These are phyloP conservation scores for Lachnellula cervina DNA, from an alignment of 2,329 filamentous ascomycete species.

Conservation along the genomic window DNA sequence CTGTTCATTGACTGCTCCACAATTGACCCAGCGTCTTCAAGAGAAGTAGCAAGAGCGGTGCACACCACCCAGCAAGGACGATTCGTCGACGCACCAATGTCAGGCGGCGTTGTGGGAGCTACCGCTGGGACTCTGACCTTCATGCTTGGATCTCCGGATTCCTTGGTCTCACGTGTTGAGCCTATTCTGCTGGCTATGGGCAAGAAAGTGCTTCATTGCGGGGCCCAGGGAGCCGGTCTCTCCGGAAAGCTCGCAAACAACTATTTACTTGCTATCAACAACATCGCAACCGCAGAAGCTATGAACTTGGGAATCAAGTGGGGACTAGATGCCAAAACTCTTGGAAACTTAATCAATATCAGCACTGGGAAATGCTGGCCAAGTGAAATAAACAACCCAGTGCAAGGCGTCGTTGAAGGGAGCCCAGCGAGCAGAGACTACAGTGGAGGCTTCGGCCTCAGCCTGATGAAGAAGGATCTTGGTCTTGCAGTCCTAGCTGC, in stretches of 20 bases:
- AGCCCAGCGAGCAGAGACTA: slow-evolving; percentile 76
- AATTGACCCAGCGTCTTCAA: slow-evolving; percentile 85
- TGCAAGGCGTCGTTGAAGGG: slow-evolving; percentile 73
- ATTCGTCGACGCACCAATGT: slow-evolving; percentile 96
- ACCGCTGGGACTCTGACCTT: slow-evolving; percentile 85
- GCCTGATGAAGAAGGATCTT: slow-evolving; percentile 77
- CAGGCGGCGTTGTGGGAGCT: slow-evolving; percentile 89
- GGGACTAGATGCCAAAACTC: slow-evolving; percentile 52
- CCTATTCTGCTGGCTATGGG: slow-evolving; percentile 78
- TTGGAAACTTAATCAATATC: slow-evolving; percentile 85
- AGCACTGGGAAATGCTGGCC: slow-evolving; percentile 97
- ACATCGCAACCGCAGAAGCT: slow-evolving; percentile 59
- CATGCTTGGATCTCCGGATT: slow-evolving; percentile 74
- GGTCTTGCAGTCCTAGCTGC: slow-evolving; percentile 69
- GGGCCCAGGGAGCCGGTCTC: slow-evolving; percentile 76
- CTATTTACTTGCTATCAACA: slow-evolving; percentile 90
- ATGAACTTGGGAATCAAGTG: slow-evolving; percentile 54
- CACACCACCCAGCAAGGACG: slow-evolving; percentile 61
- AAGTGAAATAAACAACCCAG: slow-evolving; percentile 91
- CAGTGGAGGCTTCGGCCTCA: slow-evolving; percentile 69
- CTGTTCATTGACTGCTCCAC: slow-evolving; percentile 96
- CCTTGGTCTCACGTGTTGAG: slow-evolving; percentile 59
- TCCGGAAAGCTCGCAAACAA: slow-evolving; percentile 96
- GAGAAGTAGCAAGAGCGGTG: slow-evolving; percentile 68
- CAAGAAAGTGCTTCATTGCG: slow-evolving; percentile 78